phyloP scores from a whole-genome alignment of 345 rosid genomes.

The Cardiospermum halicacabum region DNA sequence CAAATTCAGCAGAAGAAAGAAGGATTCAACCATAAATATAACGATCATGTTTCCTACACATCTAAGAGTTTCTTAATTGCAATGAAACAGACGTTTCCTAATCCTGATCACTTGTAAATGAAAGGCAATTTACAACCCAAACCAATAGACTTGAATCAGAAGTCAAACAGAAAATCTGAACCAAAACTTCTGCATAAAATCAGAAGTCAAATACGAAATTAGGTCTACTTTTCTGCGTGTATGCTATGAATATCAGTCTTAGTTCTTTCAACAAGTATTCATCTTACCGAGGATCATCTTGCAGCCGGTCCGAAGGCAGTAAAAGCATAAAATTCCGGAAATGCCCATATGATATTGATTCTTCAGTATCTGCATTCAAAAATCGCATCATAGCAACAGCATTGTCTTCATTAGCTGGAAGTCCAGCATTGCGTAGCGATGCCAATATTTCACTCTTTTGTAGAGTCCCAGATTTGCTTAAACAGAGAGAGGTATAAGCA shows the following conservation, averaged over 20 bases:
- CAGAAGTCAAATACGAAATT: neutral
- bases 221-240: neutral
- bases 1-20: constrained; percentile 12
- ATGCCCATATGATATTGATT: constrained; percentile 94
- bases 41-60: neutral
- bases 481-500: constrained; percentile 92
- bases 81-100: neutral
- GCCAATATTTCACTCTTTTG: constrained; percentile 95
- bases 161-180: constrained; percentile 1
- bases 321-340: constrained; percentile 96
- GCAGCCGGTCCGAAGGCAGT: constrained; percentile 85
- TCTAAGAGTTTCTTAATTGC: neutral
- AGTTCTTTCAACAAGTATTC: constrained; percentile 9
- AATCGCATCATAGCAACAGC: constrained; percentile 97
- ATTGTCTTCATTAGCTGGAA: constrained; percentile 94
- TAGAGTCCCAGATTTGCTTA: constrained; percentile 91
- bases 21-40: neutral
- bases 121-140: neutral
- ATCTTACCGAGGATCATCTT: constrained; percentile 92
- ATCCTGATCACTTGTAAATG: neutral
- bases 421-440: constrained; percentile 81
- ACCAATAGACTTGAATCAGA: neutral
- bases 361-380: constrained; percentile 82
- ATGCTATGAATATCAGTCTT: neutral
- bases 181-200: neutral